A percentile compares a stretch with the other conserved stretches of the same genome.
phyloP scores from a whole-genome alignment of 768 basidiomycete genomes.

The Phanerodontia chrysosporium region DNA sequence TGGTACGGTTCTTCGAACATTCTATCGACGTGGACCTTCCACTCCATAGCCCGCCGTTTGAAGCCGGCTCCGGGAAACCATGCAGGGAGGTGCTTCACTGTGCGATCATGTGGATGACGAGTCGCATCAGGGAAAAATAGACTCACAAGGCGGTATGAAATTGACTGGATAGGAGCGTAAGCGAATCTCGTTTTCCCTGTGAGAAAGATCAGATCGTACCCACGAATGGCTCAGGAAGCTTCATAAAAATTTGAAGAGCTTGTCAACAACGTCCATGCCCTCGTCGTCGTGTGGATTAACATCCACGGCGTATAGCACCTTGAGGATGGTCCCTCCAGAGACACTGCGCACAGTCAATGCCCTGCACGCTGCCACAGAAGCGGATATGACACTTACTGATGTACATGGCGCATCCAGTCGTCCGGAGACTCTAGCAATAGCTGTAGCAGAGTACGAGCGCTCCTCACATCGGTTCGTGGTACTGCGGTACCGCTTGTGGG shows the following conservation, averaged over 20 bases:
- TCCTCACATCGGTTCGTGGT: background rate
- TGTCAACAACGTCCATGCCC: background rate
- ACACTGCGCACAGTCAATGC: background rate
- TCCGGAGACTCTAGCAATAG: constrained; percentile 1
- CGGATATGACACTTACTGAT: background rate
- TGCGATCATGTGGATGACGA: background rate
- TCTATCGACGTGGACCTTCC: background rate
- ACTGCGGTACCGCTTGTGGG: background rate
- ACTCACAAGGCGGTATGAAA: background rate
- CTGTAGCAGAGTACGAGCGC: background rate
- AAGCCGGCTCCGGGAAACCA: constrained; percentile 37
- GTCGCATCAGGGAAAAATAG: background rate
- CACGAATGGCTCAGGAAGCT: background rate
- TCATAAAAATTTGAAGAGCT: background rate
- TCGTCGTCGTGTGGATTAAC: background rate
- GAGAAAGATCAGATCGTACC: too few relatives aligned
- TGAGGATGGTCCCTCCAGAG: background rate
- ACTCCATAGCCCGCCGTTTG: constrained; percentile 9
- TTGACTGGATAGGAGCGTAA: background rate
- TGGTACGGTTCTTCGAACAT: constrained; percentile 12
- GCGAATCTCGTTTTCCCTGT: too few relatives aligned
- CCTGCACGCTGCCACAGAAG: background rate
- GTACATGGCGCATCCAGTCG: background rate
- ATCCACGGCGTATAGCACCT: constrained; percentile 6
- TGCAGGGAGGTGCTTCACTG: constrained; percentile 51